Conservation (phyloP, 2,329 filamentous ascomycete genomes). For the Epichloe aotearoae region DNA sequence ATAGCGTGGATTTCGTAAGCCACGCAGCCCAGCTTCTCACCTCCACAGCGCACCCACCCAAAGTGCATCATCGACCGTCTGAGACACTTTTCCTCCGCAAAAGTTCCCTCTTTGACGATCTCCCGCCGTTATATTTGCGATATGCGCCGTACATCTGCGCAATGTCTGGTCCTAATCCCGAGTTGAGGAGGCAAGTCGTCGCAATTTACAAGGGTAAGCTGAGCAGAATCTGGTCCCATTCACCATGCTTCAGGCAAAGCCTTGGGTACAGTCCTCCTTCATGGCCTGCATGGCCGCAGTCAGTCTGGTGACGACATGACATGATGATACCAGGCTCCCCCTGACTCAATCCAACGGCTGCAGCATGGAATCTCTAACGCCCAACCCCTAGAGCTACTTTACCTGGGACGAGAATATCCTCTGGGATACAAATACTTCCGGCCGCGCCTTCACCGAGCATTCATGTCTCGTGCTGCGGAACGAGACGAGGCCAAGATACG, state of each 20-base stretch:
- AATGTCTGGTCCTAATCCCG: constrained; percentile 29
- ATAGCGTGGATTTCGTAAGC: not conserved
- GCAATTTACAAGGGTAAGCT: constrained; percentile 73
- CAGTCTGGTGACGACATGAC: not conserved
- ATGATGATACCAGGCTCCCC: not conserved
- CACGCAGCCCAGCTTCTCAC: not conserved
- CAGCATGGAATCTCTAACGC: not conserved
- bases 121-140: not conserved
- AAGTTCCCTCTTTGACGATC: not conserved
- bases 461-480: constrained; percentile 59
- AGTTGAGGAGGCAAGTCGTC: constrained; percentile 66
- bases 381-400: constrained; percentile 56
- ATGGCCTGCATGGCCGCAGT: not conserved
- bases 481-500: constrained; percentile 63
- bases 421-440: constrained; percentile 72
- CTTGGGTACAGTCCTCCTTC: not conserved
- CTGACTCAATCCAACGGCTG: not conserved
- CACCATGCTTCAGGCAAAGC: not conserved
- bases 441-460: constrained; percentile 70
- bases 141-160: not conserved
- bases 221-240: not conserved
- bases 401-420: constrained; percentile 76
- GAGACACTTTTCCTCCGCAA: not conserved
- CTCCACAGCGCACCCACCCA: not conserved
- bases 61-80: not conserved